Percentiles rank a stretch among this genome's conserved stretches.
These are phyloP conservation scores for Exophiala sp. DNA, from an alignment of 2,329 filamentous ascomycete species.

Conservation along the genomic window DNA sequence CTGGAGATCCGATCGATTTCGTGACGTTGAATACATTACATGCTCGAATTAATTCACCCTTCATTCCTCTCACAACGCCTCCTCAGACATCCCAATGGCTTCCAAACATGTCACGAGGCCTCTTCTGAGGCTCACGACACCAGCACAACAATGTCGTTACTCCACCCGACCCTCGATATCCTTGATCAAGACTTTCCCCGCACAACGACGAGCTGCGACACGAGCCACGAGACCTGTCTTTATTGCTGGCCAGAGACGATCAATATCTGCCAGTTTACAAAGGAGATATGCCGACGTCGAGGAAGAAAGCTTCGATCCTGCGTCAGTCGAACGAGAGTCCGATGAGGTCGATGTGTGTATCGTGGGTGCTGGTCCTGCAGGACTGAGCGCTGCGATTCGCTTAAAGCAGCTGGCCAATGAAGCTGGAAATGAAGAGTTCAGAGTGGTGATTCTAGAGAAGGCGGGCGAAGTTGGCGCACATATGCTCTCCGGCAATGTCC, in stretches of 20 bases:
- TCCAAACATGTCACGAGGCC: conserved; percentile 40
- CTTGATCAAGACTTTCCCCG: conserved; percentile 7
- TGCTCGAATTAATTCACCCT: too few species aligned
- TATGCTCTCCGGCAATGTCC: conserved; percentile 91
- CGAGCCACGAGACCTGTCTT: conserved; percentile 22
- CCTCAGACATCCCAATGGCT: conserved; percentile 33
- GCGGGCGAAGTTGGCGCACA: conserved; percentile 92
- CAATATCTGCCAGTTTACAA: conserved; percentile 44
- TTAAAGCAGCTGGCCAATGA: conserved; percentile 94
- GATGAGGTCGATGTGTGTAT: conserved; percentile 97
- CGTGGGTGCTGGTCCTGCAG: conserved; percentile 86
- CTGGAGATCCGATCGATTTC: background rate
- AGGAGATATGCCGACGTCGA: conserved; percentile 39
- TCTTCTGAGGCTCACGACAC: conserved; percentile 42
- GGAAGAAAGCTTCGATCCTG: conserved; percentile 63
- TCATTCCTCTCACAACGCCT: background rate
- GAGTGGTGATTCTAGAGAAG: conserved; percentile 90
- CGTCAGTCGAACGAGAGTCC: conserved; percentile 73
- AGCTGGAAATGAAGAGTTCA: conserved; percentile 91
- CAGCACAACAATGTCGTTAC: conserved; percentile 31
- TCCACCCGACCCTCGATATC: conserved; percentile 22
- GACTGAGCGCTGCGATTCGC: conserved; percentile 86
- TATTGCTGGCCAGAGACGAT: conserved; percentile 35
- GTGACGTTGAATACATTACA: background rate
- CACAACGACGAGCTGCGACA: conserved; percentile 11